Base-by-base conservation (phyloP, 208 protist species). In the Acanthamoeba comandoni region DNA sequence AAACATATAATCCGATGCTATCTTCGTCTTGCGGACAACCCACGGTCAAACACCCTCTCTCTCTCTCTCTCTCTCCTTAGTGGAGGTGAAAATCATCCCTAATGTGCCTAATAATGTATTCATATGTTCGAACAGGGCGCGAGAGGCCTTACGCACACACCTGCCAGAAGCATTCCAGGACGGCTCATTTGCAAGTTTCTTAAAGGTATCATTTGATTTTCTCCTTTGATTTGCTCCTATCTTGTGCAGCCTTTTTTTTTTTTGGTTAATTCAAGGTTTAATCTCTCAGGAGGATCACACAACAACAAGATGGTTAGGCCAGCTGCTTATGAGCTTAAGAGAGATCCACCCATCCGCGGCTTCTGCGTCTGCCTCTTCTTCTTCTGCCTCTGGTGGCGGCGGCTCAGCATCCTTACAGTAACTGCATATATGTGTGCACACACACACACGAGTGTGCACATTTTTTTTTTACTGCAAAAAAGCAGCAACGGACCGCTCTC, bases 1-100 rank as follows among this genome's bases (percentile, higher is more conserved):
- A 99, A 99, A 88, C 98, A 99, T 94, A 98, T 99, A 60, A 97
- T 99, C 52, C 96, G 98, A 65, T 99, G 99, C 95, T 99, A 99
- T 92, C 91, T 99, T 26, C 95, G 98, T 12, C 96, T 99, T 8
- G 97, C 97, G 19, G 98, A 99, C 48, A 98, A 99, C 92, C 73
- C 93, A n/a, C 95, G 96, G 91, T 90, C 26, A 24, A 70, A 53
- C 26, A 39, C 11, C 15, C 48, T 53, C 29, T 49, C 49, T 2
- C 22, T 7, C 57, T 60, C 49, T 53, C 52, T 15, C 26, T 51
- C 24, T 22, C 35, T 29, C 84, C 60, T 17, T 22, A n/a, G n/a
- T n/a, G n/a, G n/a, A n/a, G n/a, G n/a, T n/a, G n/a, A n/a, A n/a
- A n/a, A n/a, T 51, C 51, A 55, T 71, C 31, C 26, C 53, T 22